A percentile compares a stretch with the other conserved stretches of the same genome.
Evolutionary conservation across 2,329 filamentous ascomycete species (phyloP).

Genomic region (Grosmannia serpens): DNA sequence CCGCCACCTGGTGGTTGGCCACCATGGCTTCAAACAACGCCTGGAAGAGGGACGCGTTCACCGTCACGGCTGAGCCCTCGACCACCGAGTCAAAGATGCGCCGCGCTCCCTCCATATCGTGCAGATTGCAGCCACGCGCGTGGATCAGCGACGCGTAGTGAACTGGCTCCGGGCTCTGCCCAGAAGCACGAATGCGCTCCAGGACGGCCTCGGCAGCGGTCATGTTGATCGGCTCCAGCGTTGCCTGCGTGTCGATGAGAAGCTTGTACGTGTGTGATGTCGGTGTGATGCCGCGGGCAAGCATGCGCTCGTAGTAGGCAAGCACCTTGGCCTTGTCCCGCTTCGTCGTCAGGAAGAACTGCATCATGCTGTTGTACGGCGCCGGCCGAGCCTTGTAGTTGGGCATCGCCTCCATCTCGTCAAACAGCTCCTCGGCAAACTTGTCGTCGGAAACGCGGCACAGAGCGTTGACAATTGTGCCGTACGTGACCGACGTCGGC

Average conservation of each 20-base stretch:
- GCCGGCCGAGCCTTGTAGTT: conserved; percentile 98
- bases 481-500: conserved; percentile 94
- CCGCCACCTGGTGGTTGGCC: conserved; percentile 74
- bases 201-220: conserved; percentile 74
- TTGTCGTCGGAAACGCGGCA: conserved; percentile 96
- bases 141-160: conserved; percentile 95
- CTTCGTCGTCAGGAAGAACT: conserved; percentile 97
- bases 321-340: conserved; percentile 90
- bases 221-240: conserved; percentile 85
- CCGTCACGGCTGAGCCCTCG: conserved; percentile 50
- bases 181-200: conserved; percentile 61
- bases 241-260: conserved; percentile 88
- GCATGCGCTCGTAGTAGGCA: conserved; percentile 91
- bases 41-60: conserved; percentile 85
- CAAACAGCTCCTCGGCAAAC: conserved; percentile 93
- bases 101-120: conserved; percentile 77
- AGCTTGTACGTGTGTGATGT: conserved; percentile 97
- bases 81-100: conserved; percentile 74
- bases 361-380: conserved; percentile 98
- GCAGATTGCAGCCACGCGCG: conserved; percentile 85
- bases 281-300: conserved; percentile 70
- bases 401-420: conserved; percentile 97
- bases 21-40: conserved; percentile 96
- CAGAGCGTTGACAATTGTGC: conserved; percentile 93
- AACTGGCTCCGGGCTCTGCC: conserved; percentile 74